Evolutionary conservation across 257 asterid species (phyloP), one percentile per base, ranked within the genome.

Genomic region (Mitragyna speciosa): DNA sequence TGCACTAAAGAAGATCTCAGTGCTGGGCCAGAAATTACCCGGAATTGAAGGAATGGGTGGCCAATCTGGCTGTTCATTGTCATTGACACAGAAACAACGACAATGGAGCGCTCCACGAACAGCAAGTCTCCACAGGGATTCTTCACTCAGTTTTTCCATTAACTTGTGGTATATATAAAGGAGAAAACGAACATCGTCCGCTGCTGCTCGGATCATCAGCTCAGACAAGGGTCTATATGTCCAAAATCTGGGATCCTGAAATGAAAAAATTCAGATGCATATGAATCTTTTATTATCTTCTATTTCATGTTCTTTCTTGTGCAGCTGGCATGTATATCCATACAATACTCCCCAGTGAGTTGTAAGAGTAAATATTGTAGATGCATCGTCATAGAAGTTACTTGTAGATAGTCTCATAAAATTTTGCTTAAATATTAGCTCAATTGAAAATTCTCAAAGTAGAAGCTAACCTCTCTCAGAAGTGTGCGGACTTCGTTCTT

Each of bases 171-270:
- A 71, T 28, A 56, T 39, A 59, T 70, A 71, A 20, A 16, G 77
- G 66, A 71, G 72, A 45, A 70, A 78, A 59, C 63, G 71, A 72
- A 79, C 82, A 71, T 56, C 77, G 26, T 56, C 77, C 36, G 77
- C 72, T 15, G 77, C 82, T n/a, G 82, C 82, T 17, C 64, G 72
- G 63, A 79, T 59, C 82, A 79, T 79, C 77, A 70, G 70, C 43
- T 79, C 72, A 41, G 82, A 79, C 30, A 79, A n/a, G 26, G 77
- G 77, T 45, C 77, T 58, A 39, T 69, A 59, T 16, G 61, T 58
- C 82, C 82, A 79, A 20, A 79, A 79, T 64, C 45, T 54, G 5
- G 77, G 77, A 63, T 79, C 82, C 82, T 70, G 72, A n/a, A 39
- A 49, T 49, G 56, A 49, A 31, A 58, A 76, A 16, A 75, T 5